phyloP scores from a whole-genome alignment of 2,329 filamentous ascomycete genomes.

The Aureobasidium sp. region DNA sequence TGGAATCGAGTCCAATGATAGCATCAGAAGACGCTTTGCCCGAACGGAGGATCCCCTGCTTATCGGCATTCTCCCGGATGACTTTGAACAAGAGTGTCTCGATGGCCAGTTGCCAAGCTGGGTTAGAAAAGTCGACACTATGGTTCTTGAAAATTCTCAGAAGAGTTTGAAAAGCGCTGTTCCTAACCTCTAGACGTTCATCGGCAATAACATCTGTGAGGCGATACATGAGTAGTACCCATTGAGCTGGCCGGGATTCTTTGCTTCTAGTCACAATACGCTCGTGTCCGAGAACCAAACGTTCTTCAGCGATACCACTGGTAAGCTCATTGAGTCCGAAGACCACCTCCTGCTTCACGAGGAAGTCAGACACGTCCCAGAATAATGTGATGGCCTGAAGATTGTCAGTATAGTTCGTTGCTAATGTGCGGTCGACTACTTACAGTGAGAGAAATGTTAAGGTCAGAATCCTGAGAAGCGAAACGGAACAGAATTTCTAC shows the following conservation, averaged over 20 bases:
- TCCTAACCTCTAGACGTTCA: conserved; percentile 66
- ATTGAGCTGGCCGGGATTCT: conserved; percentile 62
- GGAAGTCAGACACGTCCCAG: conserved; percentile 88
- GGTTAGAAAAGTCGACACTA: conserved; percentile 67
- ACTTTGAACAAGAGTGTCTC: conserved; percentile 75
- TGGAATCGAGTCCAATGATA: conserved; percentile 44
- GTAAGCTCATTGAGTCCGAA: conserved; percentile 28
- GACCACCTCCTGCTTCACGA: conserved; percentile 48
- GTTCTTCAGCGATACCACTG: conserved; percentile 35
- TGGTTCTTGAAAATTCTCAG: conserved; percentile 89
- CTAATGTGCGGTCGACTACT: conserved; percentile 24
- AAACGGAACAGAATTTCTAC: conserved; percentile 87
- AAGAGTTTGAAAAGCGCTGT: conserved; percentile 84
- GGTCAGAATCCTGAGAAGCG: conserved; percentile 78
- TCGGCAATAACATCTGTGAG: conserved; percentile 66
- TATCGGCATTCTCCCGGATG: conserved; percentile 35
- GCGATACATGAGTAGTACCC: conserved; percentile 68
- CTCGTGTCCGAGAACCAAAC: conserved; percentile 9
- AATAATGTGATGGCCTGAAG: conserved; percentile 81
- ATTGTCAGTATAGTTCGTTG: neutral
- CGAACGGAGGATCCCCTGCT: conserved; percentile 18
- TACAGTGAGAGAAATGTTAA: conserved; percentile 91
- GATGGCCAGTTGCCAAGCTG: conserved; percentile 78
- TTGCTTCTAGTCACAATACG: conserved; percentile 11
- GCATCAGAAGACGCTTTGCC: neutral